These are phyloP conservation scores for Metschnikowia reukaufii DNA, from an alignment of 805 yeast species.

Conservation along the genomic window DNA sequence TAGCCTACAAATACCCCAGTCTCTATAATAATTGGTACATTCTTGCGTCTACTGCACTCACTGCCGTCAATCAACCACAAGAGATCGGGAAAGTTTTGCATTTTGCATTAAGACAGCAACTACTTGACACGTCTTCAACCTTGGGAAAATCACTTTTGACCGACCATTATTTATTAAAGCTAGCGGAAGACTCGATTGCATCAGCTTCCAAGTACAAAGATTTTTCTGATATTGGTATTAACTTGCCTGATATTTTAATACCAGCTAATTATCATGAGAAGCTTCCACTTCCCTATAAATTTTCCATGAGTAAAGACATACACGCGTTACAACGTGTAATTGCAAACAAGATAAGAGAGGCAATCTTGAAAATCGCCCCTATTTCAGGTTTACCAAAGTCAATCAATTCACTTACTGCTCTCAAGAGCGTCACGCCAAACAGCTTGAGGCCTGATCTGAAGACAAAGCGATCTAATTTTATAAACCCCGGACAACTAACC, in stretches of 20 bases:
- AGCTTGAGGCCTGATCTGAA: conserved; percentile 18
- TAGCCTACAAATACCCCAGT: conserved; percentile 54
- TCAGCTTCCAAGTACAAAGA: conserved; percentile 41
- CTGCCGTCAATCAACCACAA: conserved; percentile 79
- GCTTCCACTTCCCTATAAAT: conserved; percentile 40
- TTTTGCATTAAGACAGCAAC: conserved; percentile 55
- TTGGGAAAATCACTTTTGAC: conserved; percentile 31
- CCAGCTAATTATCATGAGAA: conserved; percentile 40
- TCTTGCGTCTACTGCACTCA: conserved; percentile 76
- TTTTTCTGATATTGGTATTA: conserved; percentile 41
- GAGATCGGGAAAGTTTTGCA: conserved; percentile 76
- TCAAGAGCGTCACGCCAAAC: conserved; percentile 66
- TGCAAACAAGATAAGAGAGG: conserved; percentile 67
- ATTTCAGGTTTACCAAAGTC: conserved; percentile 82
- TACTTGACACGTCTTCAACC: conserved; percentile 30
- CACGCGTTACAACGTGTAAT: conserved; percentile 32
- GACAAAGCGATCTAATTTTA: conserved; percentile 31
- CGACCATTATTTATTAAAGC: conserved; percentile 31
- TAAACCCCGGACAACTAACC: conserved; percentile 36
- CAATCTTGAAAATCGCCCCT: conserved; percentile 75
- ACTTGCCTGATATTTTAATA: conserved; percentile 42
- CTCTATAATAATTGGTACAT: conserved; percentile 68
- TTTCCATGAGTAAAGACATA: conserved; percentile 33
- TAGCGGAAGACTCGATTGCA: conserved; percentile 41
- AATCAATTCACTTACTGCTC: conserved; percentile 70